Percentiles rank a stretch among this genome's conserved stretches.
Conservation (phyloP, 2,329 filamentous ascomycete species). For the Ophiosphaerella korrae region DNA sequence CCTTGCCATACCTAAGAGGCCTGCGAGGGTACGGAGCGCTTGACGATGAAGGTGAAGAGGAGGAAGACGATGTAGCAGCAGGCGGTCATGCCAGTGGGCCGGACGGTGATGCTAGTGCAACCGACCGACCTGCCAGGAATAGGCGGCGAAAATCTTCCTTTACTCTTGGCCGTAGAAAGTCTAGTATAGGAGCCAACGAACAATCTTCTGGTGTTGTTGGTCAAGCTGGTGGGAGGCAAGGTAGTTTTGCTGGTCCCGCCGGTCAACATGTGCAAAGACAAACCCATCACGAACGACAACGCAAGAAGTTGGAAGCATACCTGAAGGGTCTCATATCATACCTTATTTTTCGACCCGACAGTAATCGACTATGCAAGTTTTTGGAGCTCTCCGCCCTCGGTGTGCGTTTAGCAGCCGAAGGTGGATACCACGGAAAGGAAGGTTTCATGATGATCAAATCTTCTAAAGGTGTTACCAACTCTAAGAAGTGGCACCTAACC, state of each 20-base stretch:
- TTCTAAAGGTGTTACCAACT: constrained; percentile 84
- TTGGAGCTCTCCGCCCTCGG: constrained; percentile 92
- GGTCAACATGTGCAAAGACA: constrained; percentile 50
- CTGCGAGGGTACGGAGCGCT: constrained; percentile 68
- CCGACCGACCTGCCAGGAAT: constrained; percentile 62
- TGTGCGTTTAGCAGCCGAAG: constrained; percentile 90
- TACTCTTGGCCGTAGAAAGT: constrained; percentile 62
- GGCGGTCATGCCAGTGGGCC: constrained; percentile 59
- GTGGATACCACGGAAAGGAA: constrained; percentile 97
- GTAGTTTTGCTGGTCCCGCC: constrained; percentile 49
- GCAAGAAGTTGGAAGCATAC: constrained; percentile 85
- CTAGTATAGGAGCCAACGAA: constrained; percentile 54
- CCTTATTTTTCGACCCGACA: constrained; percentile 95
- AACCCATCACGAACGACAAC: constrained; percentile 77
- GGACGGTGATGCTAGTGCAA: constrained; percentile 72
- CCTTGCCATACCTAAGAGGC: constrained; percentile 86
- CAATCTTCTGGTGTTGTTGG: constrained; percentile 23
- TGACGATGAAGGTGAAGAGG: constrained; percentile 76
- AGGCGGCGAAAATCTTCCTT: constrained; percentile 63
- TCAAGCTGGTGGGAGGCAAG: constrained; percentile 34
- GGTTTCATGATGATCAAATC: constrained; percentile 92
- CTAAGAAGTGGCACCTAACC: constrained; percentile 76
- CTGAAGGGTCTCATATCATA: constrained; percentile 92
- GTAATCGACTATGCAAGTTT: constrained; percentile 94
- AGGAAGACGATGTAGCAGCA: constrained; percentile 64